Evolutionary conservation across 768 basidiomycete genomes (phyloP).

Genomic region (Sarcomyxa edulis): DNA sequence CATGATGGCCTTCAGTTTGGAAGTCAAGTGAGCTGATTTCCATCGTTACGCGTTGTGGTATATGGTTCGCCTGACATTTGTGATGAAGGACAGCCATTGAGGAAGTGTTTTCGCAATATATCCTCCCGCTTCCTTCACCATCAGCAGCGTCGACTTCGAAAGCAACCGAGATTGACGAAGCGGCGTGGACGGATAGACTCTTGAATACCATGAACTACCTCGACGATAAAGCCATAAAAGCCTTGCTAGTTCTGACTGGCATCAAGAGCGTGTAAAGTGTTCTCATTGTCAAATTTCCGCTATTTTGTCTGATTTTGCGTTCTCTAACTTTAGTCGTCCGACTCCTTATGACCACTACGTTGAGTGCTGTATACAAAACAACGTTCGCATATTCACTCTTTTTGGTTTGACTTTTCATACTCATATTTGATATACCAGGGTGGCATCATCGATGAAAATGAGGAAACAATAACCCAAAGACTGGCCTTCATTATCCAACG

Average conservation of each 20-base stretch:
- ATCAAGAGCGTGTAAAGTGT: constrained; percentile 58
- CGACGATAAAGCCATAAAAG: constrained; percentile 51
- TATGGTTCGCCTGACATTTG: neutral
- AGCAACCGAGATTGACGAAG: constrained; percentile 65
- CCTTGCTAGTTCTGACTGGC: constrained; percentile 56
- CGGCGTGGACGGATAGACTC: constrained; percentile 80
- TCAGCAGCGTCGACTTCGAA: constrained; percentile 38
- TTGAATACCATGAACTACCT: constrained; percentile 68
- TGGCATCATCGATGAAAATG: constrained; percentile 83
- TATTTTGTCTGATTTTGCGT: neutral
- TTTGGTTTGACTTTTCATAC: neutral
- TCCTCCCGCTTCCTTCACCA: constrained; percentile 71
- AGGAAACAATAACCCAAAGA: constrained; percentile 51
- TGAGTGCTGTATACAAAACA: constrained; percentile 71
- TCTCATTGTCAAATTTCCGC: constrained; percentile 3
- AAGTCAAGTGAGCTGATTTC: constrained; percentile 46
- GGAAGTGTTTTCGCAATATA: constrained; percentile 61
- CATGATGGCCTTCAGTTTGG: constrained; percentile 42
- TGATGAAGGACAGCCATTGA: constrained; percentile 53
- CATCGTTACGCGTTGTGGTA: neutral
- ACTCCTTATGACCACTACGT: constrained; percentile 66
- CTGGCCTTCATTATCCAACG: constrained; percentile 52
- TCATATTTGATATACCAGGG: constrained; percentile 45
- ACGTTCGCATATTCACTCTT: constrained; percentile 58
- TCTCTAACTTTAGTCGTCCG: constrained; percentile 46